These are phyloP conservation scores for Sporisorium exsertum DNA, from an alignment of 1,284 basidiomycete genomes.

Conservation along the genomic window DNA sequence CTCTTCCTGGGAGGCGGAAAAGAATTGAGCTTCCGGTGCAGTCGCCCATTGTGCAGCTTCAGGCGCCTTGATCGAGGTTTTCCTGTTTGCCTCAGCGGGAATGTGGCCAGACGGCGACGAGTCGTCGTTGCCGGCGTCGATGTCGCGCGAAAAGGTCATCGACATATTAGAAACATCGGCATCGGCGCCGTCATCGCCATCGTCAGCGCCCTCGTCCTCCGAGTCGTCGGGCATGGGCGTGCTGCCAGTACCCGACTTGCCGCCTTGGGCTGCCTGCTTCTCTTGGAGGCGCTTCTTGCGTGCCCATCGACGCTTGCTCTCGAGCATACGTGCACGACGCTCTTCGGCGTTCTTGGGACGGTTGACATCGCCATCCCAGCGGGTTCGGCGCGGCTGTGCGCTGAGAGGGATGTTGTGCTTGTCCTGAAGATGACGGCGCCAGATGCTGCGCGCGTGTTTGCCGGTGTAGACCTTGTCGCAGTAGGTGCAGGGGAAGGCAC, in stretches of 20 bases:
- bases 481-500: conserved; percentile 70
- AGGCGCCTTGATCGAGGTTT: conserved; percentile 18
- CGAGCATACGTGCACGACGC: conserved; percentile 72
- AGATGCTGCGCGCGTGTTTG: conserved; percentile 74
- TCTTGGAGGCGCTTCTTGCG: conserved; percentile 71
- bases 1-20: conserved; percentile 29
- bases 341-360: conserved; percentile 72
- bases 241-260: conserved; percentile 25
- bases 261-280: conserved; percentile 49
- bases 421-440: conserved; percentile 73
- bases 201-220: conserved; percentile 29
- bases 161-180: conserved; percentile 46
- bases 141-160: conserved; percentile 26
- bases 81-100: conserved; percentile 12
- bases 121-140: conserved; percentile 20
- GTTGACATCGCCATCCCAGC: conserved; percentile 74
- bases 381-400: conserved; percentile 72
- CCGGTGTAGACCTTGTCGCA: conserved; percentile 73
- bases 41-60: conserved; percentile 10
- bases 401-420: conserved; percentile 73
- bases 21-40: conserved; percentile 14
- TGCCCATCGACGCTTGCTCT: conserved; percentile 73
- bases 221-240: conserved; percentile 36
- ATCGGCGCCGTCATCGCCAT: conserved; percentile 42
- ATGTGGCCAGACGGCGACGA: conserved; percentile 16